These are phyloP conservation scores for Mycocalia duriaeana DNA, from an alignment of 1,284 basidiomycete species.

Conservation along the genomic window DNA sequence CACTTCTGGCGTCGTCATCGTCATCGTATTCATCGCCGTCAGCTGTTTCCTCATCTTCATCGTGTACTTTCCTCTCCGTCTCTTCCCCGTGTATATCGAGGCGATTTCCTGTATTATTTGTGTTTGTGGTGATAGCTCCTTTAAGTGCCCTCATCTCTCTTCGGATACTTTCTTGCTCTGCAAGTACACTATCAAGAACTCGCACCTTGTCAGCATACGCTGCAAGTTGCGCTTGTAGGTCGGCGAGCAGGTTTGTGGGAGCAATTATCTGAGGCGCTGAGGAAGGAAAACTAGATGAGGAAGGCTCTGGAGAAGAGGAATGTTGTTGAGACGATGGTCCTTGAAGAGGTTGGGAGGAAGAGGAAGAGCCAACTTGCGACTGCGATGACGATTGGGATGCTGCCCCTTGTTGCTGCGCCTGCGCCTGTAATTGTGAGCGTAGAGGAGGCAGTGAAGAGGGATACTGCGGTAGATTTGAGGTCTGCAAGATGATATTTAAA, in stretches of 20 bases:
- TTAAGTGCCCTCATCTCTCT: slow-evolving; percentile 71
- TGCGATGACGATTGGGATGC: not conserved
- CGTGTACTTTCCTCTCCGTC: slow-evolving; percentile 24
- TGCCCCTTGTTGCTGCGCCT: not conserved
- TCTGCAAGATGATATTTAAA: slow-evolving; percentile 31
- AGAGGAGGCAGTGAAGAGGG: slow-evolving; percentile 63
- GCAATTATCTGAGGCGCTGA: slow-evolving; percentile 18
- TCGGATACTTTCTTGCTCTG: slow-evolving; percentile 86
- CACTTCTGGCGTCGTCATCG: slow-evolving; percentile 53
- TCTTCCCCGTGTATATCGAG: no score
- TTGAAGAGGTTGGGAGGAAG: no score
- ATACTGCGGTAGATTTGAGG: slow-evolving; percentile 53
- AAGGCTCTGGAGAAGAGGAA: slow-evolving; percentile 11
- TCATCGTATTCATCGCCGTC: slow-evolving; percentile 50
- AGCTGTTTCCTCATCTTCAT: slow-evolving; percentile 33
- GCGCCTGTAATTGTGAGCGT: slow-evolving; percentile 32
- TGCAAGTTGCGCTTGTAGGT: slow-evolving; percentile 78
- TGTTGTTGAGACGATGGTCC: no score
- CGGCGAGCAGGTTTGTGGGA: slow-evolving; percentile 41
- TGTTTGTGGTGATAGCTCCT: no score
- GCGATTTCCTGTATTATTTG: no score
- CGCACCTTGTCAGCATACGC: slow-evolving; percentile 84
- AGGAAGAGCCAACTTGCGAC: no score
- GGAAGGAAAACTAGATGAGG: slow-evolving; percentile 27
- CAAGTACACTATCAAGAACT: slow-evolving; percentile 75